phyloP scores from a whole-genome alignment of 164 flowering plant species.

The Akebia trifoliata region DNA sequence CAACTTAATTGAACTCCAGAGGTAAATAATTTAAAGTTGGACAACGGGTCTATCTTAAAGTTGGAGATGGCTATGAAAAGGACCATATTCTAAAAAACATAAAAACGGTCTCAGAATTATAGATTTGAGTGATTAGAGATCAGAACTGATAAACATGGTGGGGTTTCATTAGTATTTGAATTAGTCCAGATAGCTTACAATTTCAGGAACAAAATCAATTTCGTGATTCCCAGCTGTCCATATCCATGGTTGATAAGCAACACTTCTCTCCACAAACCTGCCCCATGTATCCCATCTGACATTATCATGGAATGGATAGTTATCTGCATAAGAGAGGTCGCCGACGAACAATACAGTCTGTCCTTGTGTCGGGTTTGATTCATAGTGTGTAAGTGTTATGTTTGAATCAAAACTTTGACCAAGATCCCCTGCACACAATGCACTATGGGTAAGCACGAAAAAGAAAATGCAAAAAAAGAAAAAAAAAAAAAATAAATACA shows the following conservation, averaged over 20 bases:
- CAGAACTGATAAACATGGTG: too few species aligned
- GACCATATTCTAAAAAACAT: too few species aligned
- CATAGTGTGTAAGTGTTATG: constrained; percentile 59
- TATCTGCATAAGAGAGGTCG: constrained; percentile 77
- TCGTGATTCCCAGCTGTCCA: constrained; percentile 93
- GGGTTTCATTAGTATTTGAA: neutral
- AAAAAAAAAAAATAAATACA: neutral
- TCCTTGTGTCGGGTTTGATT: constrained; percentile 46
- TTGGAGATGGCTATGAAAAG: too few species aligned
- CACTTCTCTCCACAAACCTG: constrained; percentile 63
- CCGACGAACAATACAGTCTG: constrained; percentile 63
- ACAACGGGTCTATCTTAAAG: too few species aligned
- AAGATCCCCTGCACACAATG: constrained; percentile 57
- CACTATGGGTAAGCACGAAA: too few species aligned
- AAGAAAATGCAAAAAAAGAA: constrained; percentile 3
- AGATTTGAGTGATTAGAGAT: too few species aligned
- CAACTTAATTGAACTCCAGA: neutral
- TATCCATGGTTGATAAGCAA: constrained; percentile 90
- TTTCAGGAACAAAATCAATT: constrained; percentile 57
- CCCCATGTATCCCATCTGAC: constrained; percentile 84
- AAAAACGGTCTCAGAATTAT: too few species aligned
- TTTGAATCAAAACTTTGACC: constrained; percentile 78
- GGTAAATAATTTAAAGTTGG: too few species aligned
- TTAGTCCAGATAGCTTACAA: constrained; percentile 30
- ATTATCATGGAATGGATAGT: constrained; percentile 61